Percentiles rank a stretch among this genome's conserved stretches.
These are phyloP conservation scores for Skeletonema marinoi DNA, from an alignment of 108 stramenopile species.

Conservation along the genomic window DNA sequence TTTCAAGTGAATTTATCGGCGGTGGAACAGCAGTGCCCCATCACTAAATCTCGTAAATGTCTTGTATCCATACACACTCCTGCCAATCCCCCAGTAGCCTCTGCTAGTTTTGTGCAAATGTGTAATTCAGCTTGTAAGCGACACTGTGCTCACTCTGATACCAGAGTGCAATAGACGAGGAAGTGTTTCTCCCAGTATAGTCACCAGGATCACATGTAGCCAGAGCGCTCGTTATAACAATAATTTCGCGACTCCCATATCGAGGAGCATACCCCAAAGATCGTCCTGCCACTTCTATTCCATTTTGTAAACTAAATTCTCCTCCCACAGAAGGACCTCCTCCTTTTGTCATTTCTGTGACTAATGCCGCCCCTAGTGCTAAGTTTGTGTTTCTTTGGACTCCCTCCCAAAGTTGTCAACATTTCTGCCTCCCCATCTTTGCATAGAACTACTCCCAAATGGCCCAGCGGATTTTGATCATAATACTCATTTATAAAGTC, in stretches of 20 bases:
- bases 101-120: constrained; percentile 78
- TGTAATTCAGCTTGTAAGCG: constrained; percentile 84
- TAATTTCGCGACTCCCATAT: constrained; percentile 83
- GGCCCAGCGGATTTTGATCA: constrained; percentile 87
- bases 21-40: constrained; percentile 76
- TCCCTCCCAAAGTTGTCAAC: constrained; percentile 66
- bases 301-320: constrained; percentile 86
- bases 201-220: constrained; percentile 85
- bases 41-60: constrained; percentile 74
- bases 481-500: constrained; percentile 80
- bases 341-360: constrained; percentile 43
- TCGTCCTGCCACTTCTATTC: constrained; percentile 88
- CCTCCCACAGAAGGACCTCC: constrained; percentile 61
- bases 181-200: constrained; percentile 71
- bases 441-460: constrained; percentile 73
- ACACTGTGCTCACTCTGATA: constrained; percentile 70
- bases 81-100: constrained; percentile 73
- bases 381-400: constrained; percentile 66
- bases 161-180: constrained; percentile 64
- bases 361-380: constrained; percentile 59
- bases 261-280: constrained; percentile 81
- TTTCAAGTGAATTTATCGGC: constrained; percentile 36
- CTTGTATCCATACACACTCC: constrained; percentile 77
- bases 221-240: constrained; percentile 70
- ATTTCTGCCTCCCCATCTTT: constrained; percentile 85